A percentile compares a stretch with the other conserved stretches of the same genome.
phyloP scores from a whole-genome alignment of 768 basidiomycete species.

The Lactarius pseudohatsudake region DNA sequence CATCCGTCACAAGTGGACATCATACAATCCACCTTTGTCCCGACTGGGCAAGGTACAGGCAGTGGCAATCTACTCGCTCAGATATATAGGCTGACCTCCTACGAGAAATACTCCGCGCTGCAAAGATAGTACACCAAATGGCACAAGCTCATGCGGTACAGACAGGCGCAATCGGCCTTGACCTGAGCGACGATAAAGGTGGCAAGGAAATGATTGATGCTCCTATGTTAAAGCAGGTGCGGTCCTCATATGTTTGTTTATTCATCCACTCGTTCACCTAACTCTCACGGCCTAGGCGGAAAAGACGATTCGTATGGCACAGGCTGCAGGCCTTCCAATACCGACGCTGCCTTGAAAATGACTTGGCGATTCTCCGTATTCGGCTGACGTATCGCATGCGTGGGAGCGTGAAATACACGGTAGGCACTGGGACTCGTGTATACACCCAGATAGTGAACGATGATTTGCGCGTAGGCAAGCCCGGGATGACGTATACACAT shows the following conservation, averaged over 20 bases:
- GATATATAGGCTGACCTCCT: constrained; percentile 2
- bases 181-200: constrained; percentile 46
- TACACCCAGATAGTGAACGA: neutral
- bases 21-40: constrained; percentile 79
- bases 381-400: neutral
- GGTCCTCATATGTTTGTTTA: constrained; percentile 12
- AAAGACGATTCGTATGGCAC: constrained; percentile 23
- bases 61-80: neutral
- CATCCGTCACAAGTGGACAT: constrained; percentile 81
- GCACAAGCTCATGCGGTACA: constrained; percentile 49
- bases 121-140: constrained; percentile 69
- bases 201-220: constrained; percentile 86
- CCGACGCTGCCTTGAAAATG: constrained; percentile 2
- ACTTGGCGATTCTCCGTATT: neutral
- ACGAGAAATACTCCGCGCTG: constrained; percentile 75
- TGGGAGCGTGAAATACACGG: neutral
- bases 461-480: neutral
- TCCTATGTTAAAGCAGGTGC: constrained; percentile 83
- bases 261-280: neutral
- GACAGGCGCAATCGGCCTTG: constrained; percentile 73
- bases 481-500: neutral
- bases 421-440: neutral
- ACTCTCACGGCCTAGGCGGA: constrained; percentile 16
- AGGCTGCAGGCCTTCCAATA: constrained; percentile 23
- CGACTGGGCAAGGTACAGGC: constrained; percentile 59